phyloP scores from a whole-genome alignment of 148 eudicot genomes.

The Chenopodium suecicum region DNA sequence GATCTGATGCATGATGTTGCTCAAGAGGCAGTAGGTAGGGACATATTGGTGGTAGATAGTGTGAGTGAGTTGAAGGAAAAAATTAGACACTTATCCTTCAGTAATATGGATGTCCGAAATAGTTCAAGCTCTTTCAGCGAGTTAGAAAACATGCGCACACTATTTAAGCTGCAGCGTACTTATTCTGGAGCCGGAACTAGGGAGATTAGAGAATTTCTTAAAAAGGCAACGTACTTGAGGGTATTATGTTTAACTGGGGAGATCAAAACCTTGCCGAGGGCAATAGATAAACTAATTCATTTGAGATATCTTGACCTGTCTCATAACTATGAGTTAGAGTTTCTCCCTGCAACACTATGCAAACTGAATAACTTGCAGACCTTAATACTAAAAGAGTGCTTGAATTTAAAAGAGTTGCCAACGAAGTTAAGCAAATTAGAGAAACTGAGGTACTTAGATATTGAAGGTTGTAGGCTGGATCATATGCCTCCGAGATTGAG shows the following conservation, averaged over 20 bases:
- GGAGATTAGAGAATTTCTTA: not conserved
- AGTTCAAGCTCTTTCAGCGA: no score
- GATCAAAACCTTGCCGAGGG: not conserved
- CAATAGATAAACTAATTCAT: not conserved
- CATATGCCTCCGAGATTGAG: not conserved
- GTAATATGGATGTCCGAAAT: not conserved
- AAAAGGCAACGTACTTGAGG: no score
- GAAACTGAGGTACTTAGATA: not conserved
- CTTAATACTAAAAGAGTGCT: not conserved
- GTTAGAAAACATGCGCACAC: not conserved
- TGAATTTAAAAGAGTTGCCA: slow-evolving; percentile 2
- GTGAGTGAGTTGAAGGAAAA: not conserved
- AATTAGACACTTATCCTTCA: not conserved
- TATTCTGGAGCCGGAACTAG: not conserved
- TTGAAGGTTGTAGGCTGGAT: not conserved
- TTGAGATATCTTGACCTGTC: slow-evolving; percentile 13
- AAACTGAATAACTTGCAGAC: not conserved
- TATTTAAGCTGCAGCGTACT: not conserved
- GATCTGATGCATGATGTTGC: slow-evolving; percentile 15
- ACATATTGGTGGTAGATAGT: not conserved
- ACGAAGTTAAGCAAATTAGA: not conserved
- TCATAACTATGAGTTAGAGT: not conserved
- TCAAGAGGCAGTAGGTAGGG: not conserved
- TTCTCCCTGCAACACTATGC: not conserved
- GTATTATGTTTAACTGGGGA: not conserved